Base-by-base conservation (phyloP, 2,329 filamentous ascomycete genomes). In the Trichophyton mentagrophytes region DNA sequence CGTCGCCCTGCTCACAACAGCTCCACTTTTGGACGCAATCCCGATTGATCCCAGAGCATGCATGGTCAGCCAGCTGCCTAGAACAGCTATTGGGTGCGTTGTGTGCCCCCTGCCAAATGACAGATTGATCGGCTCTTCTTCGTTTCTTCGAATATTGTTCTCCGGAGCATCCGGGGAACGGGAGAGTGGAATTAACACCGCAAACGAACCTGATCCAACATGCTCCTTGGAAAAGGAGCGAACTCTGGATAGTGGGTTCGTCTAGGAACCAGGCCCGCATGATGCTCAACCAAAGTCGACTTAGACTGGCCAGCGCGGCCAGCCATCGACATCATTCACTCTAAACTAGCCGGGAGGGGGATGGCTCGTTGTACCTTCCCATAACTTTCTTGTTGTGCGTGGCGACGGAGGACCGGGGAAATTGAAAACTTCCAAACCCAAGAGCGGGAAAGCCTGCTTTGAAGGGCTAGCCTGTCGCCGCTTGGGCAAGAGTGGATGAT, bases 371-470 rank as follows among this genome's bases (percentile, higher is more conserved):
- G 33, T 38, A 38, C 33, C 33, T 15, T 44, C 15, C 40, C 40
- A 6, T 44, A 44, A 30, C 40, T 44, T 44, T 17, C 27, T 51
- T 51, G 17, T 53, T 36, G 27, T 55, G 51, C 25, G 51, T 55
- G 51, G 51, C 51, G 51, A 55, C 51, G 51, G 51, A 53, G 20
- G 15, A 44, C 51, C 51, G 51, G 51, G 51, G 51, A 55, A 38
- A 55, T 8, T n/a, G 51, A 55, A 55, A 55, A 33, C 38, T 55
- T 27, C 40, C 27, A 55, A 36, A 17, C 30, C 13, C 22, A 30
- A 25, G 47, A 15, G 33, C 9, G 33, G 33, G 22, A 25, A 33
- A 22, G 17, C 60, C 25, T 53, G 25, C 13, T 9, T 53, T 53
- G 33, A 33, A 53, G 49, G 27, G 27, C 36, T 13, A 15, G 33